phyloP scores from a whole-genome alignment of 371 early-diverging fungal genomes.

The Rhizopus delemar region DNA sequence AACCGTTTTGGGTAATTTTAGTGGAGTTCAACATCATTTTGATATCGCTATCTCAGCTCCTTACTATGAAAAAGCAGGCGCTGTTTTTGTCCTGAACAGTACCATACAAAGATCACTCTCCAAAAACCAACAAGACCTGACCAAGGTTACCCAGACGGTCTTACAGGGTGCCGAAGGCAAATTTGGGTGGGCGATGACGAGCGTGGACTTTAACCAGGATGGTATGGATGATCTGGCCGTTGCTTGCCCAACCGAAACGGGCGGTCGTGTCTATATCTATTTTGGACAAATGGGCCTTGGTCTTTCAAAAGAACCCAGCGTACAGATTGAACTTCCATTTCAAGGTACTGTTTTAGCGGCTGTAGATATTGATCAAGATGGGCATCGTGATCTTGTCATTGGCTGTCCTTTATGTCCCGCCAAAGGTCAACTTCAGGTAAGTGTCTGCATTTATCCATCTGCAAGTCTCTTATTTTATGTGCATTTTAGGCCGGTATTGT shows the following conservation, averaged over 20 bases:
- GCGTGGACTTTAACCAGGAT: slow-evolving; percentile 81
- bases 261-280: slow-evolving; percentile 64
- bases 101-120: slow-evolving; percentile 1
- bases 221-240: slow-evolving; percentile 87
- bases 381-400: slow-evolving; percentile 64
- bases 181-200: slow-evolving; percentile 78
- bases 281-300: slow-evolving; percentile 62
- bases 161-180: slow-evolving; percentile 51
- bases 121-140: slow-evolving; percentile 2
- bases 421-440: slow-evolving; percentile 33
- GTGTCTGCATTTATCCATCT: slow-evolving; percentile 8
- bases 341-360: slow-evolving; percentile 56
- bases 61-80: slow-evolving; percentile 62
- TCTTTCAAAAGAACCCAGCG: slow-evolving; percentile 39
- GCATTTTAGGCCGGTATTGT: slow-evolving; percentile 35
- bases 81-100: slow-evolving; percentile 57
- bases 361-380: slow-evolving; percentile 70
- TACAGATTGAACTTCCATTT: slow-evolving; percentile 36
- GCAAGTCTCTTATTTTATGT: slow-evolving; percentile 8
- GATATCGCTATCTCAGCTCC: slow-evolving; percentile 80
- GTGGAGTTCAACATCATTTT: slow-evolving; percentile 51
- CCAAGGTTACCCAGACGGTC: slow-evolving; percentile 28
- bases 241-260: slow-evolving; percentile 61
- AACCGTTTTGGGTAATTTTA: slow-evolving; percentile 69
- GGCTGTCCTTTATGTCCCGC: slow-evolving; percentile 66